phyloP scores from a whole-genome alignment of 208 protist species.

The Leishmania tropica region DNA sequence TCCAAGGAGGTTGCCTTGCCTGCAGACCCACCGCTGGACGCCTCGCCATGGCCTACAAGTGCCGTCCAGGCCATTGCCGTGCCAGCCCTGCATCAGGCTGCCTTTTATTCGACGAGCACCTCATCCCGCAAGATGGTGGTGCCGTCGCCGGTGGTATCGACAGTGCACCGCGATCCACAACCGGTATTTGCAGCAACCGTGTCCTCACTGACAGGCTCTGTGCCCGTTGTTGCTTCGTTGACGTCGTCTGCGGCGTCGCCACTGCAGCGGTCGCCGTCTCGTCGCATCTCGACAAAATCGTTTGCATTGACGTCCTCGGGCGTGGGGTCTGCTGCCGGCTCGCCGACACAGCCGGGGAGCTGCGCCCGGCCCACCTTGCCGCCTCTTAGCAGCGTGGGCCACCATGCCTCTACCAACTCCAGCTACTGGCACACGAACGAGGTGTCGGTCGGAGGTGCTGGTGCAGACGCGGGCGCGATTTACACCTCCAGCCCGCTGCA shows the following conservation, averaged over 20 bases:
- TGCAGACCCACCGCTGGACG: slow-evolving; percentile 8
- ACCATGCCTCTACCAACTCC: slow-evolving; percentile 10
- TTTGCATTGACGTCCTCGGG: background rate
- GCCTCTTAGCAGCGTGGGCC: background rate
- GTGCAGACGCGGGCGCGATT: background rate
- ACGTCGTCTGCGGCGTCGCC: background rate
- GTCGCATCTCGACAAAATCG: background rate
- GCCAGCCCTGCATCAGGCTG: background rate
- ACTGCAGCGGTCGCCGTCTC: slow-evolving; percentile 8
- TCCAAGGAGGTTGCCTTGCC: slow-evolving; percentile 9
- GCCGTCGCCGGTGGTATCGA: background rate
- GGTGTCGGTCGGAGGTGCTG: background rate
- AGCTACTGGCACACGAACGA: slow-evolving; percentile 11
- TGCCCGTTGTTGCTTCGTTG: background rate
- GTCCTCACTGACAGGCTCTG: slow-evolving; percentile 4
- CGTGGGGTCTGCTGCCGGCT: background rate
- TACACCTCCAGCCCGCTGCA: slow-evolving; percentile 6
- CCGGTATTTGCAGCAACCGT: background rate
- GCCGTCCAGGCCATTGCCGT: slow-evolving; percentile 1
- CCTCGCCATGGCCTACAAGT: slow-evolving; percentile 1
- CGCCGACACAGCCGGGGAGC: background rate
- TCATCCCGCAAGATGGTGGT: slow-evolving; percentile 1
- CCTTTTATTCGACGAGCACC: background rate
- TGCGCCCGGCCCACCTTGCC: background rate
- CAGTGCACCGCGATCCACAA: slow-evolving; percentile 10